Percentiles rank a stretch among this genome's conserved stretches.
Evolutionary conservation across 108 stramenopile genomes (phyloP).

Genomic region (Seminavis robusta): DNA sequence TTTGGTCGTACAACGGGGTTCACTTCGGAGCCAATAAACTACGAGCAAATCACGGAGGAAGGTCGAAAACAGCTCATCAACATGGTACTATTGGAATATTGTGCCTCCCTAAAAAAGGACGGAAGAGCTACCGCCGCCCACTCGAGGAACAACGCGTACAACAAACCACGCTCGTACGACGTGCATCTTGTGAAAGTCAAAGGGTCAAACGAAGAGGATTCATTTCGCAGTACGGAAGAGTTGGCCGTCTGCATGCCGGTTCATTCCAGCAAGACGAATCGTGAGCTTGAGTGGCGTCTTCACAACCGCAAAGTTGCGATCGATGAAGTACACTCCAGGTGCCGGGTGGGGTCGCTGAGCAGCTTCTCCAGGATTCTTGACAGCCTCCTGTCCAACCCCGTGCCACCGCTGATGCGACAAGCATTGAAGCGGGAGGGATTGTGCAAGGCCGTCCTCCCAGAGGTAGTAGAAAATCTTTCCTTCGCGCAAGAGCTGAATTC

Average conservation of each 20-base stretch:
- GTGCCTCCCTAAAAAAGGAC: constrained; percentile 7
- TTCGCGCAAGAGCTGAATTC: constrained; percentile 13
- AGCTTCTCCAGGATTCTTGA: constrained; percentile 8
- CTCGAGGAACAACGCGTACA: neutral
- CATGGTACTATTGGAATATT: no score
- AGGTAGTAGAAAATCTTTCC: neutral
- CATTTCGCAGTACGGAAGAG: no score
- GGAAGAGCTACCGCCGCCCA: neutral
- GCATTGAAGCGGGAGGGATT: constrained; percentile 16
- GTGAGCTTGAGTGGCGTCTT: constrained; percentile 26
- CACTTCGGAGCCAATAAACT: no score
- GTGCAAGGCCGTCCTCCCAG: no score
- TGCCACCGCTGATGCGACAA: constrained; percentile 4
- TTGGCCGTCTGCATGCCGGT: constrained; percentile 13
- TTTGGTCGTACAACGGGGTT: no score
- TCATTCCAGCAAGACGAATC: constrained; percentile 1
- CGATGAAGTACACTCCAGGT: constrained; percentile 4
- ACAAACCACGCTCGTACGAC: constrained; percentile 9
- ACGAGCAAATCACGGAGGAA: no score
- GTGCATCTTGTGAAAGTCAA: neutral
- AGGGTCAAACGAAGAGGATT: neutral
- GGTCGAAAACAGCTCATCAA: no score
- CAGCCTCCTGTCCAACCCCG: constrained; percentile 1
- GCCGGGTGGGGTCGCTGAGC: constrained; percentile 12
- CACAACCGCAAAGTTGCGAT: neutral